Base-by-base conservation (phyloP, 805 yeast species). In the Blastobotrys mokoenaii region DNA sequence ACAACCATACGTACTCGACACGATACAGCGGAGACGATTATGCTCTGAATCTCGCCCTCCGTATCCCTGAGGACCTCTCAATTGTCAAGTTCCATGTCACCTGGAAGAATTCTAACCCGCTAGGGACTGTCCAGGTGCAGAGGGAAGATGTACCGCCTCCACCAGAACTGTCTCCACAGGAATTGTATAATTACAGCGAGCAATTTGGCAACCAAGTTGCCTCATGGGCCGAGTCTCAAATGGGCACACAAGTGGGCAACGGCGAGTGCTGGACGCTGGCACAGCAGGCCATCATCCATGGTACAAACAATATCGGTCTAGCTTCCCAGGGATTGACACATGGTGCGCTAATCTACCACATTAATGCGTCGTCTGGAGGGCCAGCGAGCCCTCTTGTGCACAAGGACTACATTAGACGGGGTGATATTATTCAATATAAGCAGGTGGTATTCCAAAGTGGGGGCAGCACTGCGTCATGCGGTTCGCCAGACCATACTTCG, bases 241-340 rank as follows among this genome's bases (percentile, higher is more conserved):
- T 45, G n/a, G 67, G 62, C 9, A 52, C 40, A 12, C 61, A 55
- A 33, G 63, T 63, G 1, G 68, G 68, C 20, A 51, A 62, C 42
- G 70, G 67, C 3, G 69, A 67, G 50, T 67, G 71, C 54, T 67
- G 71, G 71, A 65, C 69, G 10, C 49, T 64, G 22, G 69, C 68
- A 29, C 50, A 60, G 30, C 58, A 62, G 14, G 68, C 69, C 7
- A 51, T 65, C 15, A 53, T 51, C 9, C 38, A 50, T n/a, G 52
- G 52, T 25, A 40, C 54, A 3, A 52, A 50, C 18, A 59, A 55
- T 14, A 40, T 41, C 8, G 64, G 62, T 1, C 39, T 63, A 55
- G 40, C 52, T 1, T 50, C 66, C 5, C 61, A 56, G 46, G 58
- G 59, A n/a, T 48, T 48, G 40, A 54, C 51, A 10, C 64, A 57